Percentiles rank a stretch among this genome's conserved stretches.
Conservation (phyloP, 2,329 filamentous ascomycete genomes). For the Ambrosiella xylebori region DNA sequence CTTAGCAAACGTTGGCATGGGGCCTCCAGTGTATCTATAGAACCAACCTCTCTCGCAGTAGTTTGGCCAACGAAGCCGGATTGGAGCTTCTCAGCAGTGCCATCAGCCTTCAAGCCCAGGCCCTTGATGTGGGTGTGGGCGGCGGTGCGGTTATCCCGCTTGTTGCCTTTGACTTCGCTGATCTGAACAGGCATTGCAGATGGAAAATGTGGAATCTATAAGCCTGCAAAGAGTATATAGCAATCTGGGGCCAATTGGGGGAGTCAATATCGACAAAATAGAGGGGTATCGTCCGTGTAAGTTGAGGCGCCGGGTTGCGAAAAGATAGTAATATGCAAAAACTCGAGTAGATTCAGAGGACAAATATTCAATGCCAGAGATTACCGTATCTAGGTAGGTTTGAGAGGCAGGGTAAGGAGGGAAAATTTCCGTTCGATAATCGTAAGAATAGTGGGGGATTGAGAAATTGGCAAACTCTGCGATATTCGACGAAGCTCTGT, state of each 20-base stretch:
- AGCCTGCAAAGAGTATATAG: background rate
- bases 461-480: background rate
- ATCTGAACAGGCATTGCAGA: constrained; percentile 55
- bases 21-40: too few species aligned
- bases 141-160: constrained; percentile 88
- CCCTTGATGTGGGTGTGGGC: constrained; percentile 97
- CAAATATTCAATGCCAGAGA: background rate
- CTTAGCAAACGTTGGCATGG: too few species aligned
- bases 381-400: too few species aligned
- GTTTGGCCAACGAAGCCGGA: constrained; percentile 82
- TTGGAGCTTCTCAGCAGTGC: constrained; percentile 61
- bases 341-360: background rate
- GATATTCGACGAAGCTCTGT: constrained; percentile 1
- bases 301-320: too few species aligned
- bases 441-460: background rate
- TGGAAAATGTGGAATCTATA: background rate
- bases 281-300: too few species aligned
- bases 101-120: constrained; percentile 71
- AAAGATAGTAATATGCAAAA: too few species aligned
- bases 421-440: too few species aligned
- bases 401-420: too few species aligned
- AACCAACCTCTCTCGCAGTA: constrained; percentile 64
- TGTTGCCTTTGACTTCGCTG: constrained; percentile 86
- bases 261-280: too few species aligned
- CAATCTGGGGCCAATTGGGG: background rate